These are phyloP conservation scores for Flaveria trinervia DNA, from an alignment of 129 eudicot genomes.

Conservation along the genomic window DNA sequence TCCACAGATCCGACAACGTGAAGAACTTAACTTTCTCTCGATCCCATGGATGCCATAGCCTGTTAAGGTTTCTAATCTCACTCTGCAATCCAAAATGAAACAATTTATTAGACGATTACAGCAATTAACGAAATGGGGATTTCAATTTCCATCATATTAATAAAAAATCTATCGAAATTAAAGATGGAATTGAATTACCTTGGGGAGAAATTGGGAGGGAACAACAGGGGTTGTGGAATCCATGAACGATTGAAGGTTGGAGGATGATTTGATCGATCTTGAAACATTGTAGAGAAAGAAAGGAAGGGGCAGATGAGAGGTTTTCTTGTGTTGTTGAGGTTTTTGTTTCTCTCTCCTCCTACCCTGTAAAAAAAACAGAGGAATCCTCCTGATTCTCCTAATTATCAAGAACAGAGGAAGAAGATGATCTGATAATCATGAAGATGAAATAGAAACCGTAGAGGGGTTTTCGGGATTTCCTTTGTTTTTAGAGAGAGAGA, in stretches of 20 bases:
- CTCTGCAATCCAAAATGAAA: slow-evolving; percentile 39
- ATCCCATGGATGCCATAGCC: slow-evolving; percentile 90
- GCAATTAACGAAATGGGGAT: not conserved
- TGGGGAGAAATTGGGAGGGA: slow-evolving; percentile 62
- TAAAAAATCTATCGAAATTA: not conserved
- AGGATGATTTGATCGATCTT: slow-evolving; percentile 39
- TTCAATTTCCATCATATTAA: not conserved
- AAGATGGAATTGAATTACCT: slow-evolving; percentile 41
- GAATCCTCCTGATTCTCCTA: not conserved
- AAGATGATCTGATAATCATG: not conserved
- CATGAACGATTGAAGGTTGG: slow-evolving; percentile 62
- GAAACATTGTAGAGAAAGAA: slow-evolving; percentile 45
- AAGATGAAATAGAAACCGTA: slow-evolving; percentile 17
- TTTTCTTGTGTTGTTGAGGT: not conserved
- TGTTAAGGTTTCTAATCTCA: slow-evolving; percentile 68
- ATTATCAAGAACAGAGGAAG: not conserved
- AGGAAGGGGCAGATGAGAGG: slow-evolving; percentile 38
- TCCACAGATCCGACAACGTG: slow-evolving; percentile 76
- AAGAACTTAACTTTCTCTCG: slow-evolving; percentile 73
- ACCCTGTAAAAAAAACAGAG: slow-evolving; percentile 24
- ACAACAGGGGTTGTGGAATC: slow-evolving; percentile 65
- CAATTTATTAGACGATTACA: not conserved
- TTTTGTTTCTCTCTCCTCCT: slow-evolving; percentile 9
- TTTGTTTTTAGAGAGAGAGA: slow-evolving; percentile 19
- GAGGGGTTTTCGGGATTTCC: slow-evolving; percentile 24